Percentiles rank a stretch among this genome's conserved stretches.
These are phyloP conservation scores for Mucor indicus DNA, from an alignment of 371 early-diverging fungal genomes.

Conservation along the genomic window DNA sequence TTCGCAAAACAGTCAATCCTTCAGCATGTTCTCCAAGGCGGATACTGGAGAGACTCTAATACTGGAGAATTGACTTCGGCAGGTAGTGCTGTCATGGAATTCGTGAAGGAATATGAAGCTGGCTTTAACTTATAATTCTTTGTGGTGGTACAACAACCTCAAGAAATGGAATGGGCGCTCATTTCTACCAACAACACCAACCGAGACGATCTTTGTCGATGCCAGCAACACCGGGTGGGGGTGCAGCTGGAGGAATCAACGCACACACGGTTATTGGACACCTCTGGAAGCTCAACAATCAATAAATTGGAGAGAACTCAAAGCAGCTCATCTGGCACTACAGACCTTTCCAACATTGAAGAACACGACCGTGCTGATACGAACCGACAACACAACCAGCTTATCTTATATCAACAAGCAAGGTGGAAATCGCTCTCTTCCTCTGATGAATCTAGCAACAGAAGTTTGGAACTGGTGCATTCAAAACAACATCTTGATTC, in stretches of 20 bases:
- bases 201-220: slow-evolving; percentile 14
- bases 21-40: too few relatives aligned
- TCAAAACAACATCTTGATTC: neutral
- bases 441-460: slow-evolving; percentile 2
- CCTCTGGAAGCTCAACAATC: slow-evolving; percentile 4
- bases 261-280: slow-evolving; percentile 3
- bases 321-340: neutral
- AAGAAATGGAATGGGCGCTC: too few relatives aligned
- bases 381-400: slow-evolving; percentile 18
- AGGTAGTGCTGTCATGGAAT: too few relatives aligned
- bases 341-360: neutral
- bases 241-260: neutral
- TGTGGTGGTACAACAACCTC: too few relatives aligned
- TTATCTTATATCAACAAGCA: slow-evolving; percentile 13
- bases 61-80: too few relatives aligned
- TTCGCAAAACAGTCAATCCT: too few relatives aligned
- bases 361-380: slow-evolving; percentile 7
- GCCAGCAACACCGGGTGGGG: slow-evolving; percentile 23
- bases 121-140: too few relatives aligned
- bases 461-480: slow-evolving; percentile 1
- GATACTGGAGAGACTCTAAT: too few relatives aligned
- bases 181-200: too few relatives aligned
- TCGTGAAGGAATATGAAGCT: too few relatives aligned
- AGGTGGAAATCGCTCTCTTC: slow-evolving; percentile 8
- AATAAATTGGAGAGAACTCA: slow-evolving; percentile 28